phyloP scores from a whole-genome alignment of 495 filamentous ascomycete genomes.

The Sordaria brevicollis region DNA sequence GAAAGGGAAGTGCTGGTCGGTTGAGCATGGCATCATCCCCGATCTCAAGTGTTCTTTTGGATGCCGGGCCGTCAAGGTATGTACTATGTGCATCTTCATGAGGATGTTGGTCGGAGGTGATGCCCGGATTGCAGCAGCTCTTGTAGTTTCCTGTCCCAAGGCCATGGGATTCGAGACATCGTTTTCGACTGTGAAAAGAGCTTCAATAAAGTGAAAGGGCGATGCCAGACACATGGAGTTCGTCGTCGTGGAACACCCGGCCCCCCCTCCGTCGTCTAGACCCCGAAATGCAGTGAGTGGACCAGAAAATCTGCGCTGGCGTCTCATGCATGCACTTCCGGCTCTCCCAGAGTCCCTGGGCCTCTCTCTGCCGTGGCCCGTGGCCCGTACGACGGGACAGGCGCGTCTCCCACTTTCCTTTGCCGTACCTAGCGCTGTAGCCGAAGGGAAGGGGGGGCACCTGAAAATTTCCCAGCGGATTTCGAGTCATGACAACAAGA shows the following conservation, averaged over 20 bases:
- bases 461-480: neutral
- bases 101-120: neutral
- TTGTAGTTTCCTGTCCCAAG: neutral
- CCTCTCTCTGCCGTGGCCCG: neutral
- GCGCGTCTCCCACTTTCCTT: no score
- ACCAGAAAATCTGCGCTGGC: neutral
- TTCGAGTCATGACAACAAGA: neutral
- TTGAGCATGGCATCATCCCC: neutral
- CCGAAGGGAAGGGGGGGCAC: no score
- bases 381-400: no score
- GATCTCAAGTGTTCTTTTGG: neutral
- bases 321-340: neutral
- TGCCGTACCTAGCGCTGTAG: neutral
- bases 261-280: neutral
- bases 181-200: neutral
- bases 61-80: neutral
- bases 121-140: neutral
- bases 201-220: neutral
- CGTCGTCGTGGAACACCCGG: neutral
- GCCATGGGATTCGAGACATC: neutral
- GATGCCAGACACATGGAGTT: neutral
- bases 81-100: neutral
- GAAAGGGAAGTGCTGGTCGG: neutral
- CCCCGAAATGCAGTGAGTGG: neutral
- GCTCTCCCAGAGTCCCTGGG: neutral